Conservation (phyloP, 139 green algal genomes). For the Pseudopediastrum boryanum region DNA sequence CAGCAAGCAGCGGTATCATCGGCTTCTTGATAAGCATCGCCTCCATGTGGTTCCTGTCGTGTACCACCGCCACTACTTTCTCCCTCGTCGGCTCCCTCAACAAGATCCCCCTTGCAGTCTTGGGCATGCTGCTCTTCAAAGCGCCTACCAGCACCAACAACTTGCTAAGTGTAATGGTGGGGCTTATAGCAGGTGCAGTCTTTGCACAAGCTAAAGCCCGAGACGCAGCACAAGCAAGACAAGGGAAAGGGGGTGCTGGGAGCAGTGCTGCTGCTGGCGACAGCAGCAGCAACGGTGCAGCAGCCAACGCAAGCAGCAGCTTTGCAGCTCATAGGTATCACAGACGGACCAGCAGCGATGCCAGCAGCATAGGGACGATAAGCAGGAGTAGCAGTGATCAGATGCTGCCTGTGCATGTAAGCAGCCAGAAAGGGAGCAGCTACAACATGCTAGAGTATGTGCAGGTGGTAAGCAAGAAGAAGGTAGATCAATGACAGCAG, state of each 20-base stretch:
- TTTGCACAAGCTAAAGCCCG: constrained; percentile 63
- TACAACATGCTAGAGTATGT: too few species aligned
- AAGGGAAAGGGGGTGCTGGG: background rate
- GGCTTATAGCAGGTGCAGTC: constrained; percentile 65
- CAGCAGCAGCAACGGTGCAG: background rate
- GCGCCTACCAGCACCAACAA: constrained; percentile 67
- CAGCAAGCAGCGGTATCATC: constrained; percentile 57
- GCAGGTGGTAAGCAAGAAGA: too few species aligned
- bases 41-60: constrained; percentile 86
- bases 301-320: background rate
- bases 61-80: constrained; percentile 87
- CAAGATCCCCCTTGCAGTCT: constrained; percentile 83
- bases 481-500: too few species aligned
- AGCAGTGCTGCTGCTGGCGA: background rate
- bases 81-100: constrained; percentile 84
- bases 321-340: background rate
- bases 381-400: too few species aligned
- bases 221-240: background rate
- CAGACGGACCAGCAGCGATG: background rate
- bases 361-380: constrained; percentile 1
- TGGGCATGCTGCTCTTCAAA: constrained; percentile 84
- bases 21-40: constrained; percentile 80
- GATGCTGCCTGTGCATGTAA: too few species aligned
- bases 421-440: too few species aligned
- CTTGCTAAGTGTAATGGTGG: constrained; percentile 71